Evolutionary conservation across 2,329 filamentous ascomycete species (phyloP).

Genomic region (Cordyceps pruinosa): DNA sequence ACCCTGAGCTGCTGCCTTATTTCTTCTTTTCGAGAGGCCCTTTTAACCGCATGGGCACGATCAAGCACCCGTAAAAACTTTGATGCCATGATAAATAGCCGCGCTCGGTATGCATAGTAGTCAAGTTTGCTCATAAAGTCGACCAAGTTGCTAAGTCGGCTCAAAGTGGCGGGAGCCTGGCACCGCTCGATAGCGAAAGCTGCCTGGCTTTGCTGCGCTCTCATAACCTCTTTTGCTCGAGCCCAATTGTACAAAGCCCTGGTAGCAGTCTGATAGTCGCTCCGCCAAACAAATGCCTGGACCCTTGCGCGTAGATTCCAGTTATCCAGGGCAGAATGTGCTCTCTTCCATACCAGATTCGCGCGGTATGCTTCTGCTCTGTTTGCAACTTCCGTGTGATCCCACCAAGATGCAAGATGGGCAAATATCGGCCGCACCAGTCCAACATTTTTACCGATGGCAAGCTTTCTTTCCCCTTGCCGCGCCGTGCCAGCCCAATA

Average conservation of each 20-base stretch:
- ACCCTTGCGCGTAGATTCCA: constrained; percentile 7
- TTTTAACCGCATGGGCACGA: not conserved
- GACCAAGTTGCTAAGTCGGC: not conserved
- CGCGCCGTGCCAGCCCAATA: constrained; percentile 17
- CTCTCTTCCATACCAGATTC: not conserved
- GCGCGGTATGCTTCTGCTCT: not conserved
- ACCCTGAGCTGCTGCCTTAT: constrained; percentile 6
- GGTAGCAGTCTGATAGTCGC: not conserved
- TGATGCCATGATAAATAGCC: constrained; percentile 7
- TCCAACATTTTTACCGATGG: not conserved
- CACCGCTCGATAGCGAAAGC: not conserved
- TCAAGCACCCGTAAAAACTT: constrained; percentile 4
- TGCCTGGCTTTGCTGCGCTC: not conserved
- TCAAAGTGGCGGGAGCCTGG: not conserved
- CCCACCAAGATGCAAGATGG: constrained; percentile 8
- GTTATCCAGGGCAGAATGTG: not conserved
- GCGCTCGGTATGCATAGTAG: constrained; percentile 4
- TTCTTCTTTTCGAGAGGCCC: constrained; percentile 5
- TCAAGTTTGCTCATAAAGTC: not conserved
- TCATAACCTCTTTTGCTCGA: not conserved
- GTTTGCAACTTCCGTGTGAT: constrained; percentile 1
- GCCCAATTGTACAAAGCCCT: not conserved
- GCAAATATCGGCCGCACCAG: constrained; percentile 2
- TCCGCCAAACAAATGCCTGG: constrained; percentile 10
- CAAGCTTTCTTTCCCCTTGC: not conserved